Conservation (phyloP, 1,139 yeast genomes). For the Sugiyamaella castrensis region DNA sequence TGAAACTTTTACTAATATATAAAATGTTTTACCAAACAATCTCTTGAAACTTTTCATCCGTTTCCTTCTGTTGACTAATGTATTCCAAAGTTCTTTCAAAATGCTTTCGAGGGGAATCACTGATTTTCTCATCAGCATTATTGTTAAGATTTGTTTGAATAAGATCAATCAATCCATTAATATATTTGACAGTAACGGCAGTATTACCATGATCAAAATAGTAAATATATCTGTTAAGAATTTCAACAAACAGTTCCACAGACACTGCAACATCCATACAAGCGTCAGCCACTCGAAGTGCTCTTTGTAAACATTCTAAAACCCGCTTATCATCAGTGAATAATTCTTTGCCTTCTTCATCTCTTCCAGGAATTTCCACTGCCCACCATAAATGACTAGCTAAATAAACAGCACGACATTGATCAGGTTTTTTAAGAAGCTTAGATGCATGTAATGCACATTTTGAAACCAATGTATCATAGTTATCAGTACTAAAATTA, state of each 20-base stretch:
- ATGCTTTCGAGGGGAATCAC: slow-evolving; percentile 46
- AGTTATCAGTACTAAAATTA: slow-evolving; percentile 57
- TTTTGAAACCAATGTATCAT: slow-evolving; percentile 77
- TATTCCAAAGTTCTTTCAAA: slow-evolving; percentile 68
- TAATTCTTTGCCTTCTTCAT: slow-evolving; percentile 28
- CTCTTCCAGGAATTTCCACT: slow-evolving; percentile 45
- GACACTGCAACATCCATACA: slow-evolving; percentile 83
- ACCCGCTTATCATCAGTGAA: slow-evolving; percentile 60
- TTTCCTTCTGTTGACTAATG: slow-evolving; percentile 61
- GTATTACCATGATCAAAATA: slow-evolving; percentile 81
- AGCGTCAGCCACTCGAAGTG: slow-evolving; percentile 87
- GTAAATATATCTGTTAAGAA: slow-evolving; percentile 77
- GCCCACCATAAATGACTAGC: slow-evolving; percentile 98
- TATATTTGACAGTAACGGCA: slow-evolving; percentile 66
- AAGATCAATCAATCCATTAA: slow-evolving; percentile 82
- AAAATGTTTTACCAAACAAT: slow-evolving; percentile 36
- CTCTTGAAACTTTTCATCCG: slow-evolving; percentile 61
- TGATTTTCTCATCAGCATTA: slow-evolving; percentile 35
- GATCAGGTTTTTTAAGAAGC: slow-evolving; percentile 86
- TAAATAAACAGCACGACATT: slow-evolving; percentile 82
- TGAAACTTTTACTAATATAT: not conserved
- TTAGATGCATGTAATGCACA: slow-evolving; percentile 86
- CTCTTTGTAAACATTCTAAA: slow-evolving; percentile 66
- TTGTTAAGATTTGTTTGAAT: slow-evolving; percentile 67
- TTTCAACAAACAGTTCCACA: slow-evolving; percentile 81